phyloP scores from a whole-genome alignment of 1,284 basidiomycete species.

The Ceratobasidium sp. region DNA sequence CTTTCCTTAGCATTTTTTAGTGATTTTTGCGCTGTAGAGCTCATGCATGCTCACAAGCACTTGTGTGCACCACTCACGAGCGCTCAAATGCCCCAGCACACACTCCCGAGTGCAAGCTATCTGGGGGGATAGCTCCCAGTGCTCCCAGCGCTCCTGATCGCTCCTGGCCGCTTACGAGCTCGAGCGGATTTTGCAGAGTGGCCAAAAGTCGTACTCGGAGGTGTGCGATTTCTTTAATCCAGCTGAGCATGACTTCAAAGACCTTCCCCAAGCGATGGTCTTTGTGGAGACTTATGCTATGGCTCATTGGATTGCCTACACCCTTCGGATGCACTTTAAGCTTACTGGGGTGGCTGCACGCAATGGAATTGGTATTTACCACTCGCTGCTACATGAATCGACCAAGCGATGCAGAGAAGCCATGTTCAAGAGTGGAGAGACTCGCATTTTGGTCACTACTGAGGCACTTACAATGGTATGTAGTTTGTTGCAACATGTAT shows the following conservation, averaged over 20 bases:
- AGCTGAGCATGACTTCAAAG: background rate
- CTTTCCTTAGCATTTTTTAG: too few species aligned
- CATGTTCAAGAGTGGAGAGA: background rate
- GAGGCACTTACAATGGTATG: constrained; percentile 18
- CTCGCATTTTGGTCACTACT: background rate
- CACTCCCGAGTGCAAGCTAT: too few species aligned
- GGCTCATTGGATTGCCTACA: background rate
- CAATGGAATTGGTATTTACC: background rate
- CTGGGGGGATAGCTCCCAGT: too few species aligned
- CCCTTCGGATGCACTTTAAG: background rate
- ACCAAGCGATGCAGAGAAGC: background rate
- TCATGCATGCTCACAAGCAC: too few species aligned
- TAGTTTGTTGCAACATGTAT: background rate
- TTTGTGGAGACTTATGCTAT: constrained; percentile 7
- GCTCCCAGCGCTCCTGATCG: too few species aligned
- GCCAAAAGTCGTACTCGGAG: constrained; percentile 1
- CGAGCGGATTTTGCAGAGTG: too few species aligned
- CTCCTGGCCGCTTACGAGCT: too few species aligned
- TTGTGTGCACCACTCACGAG: too few species aligned
- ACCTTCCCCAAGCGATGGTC: background rate
- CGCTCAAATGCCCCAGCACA: too few species aligned
- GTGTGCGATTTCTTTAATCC: background rate
- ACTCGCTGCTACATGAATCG: background rate
- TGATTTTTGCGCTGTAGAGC: too few species aligned
- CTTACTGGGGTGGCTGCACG: background rate